Conservation (phyloP, 1,139 yeast species). For the Schizosaccharomyces versatilis region DNA sequence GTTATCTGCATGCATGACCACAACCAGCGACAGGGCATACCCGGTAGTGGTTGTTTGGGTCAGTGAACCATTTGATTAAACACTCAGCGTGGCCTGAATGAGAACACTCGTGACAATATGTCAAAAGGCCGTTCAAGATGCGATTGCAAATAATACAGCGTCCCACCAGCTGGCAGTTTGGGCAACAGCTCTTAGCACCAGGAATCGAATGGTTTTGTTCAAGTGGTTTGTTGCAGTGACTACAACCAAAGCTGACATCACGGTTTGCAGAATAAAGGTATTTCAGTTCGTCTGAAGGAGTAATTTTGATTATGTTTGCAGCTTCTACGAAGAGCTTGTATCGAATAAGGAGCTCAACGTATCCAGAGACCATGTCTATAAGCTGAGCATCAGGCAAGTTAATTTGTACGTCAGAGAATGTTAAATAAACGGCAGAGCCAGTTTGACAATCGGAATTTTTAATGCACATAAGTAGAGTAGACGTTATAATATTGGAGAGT, state of each 20-base stretch:
- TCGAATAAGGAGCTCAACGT: constrained; percentile 35
- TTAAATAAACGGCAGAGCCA: constrained; percentile 36
- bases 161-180: constrained; percentile 25
- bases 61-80: constrained; percentile 50
- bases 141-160: constrained; percentile 63
- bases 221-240: constrained; percentile 39
- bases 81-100: constrained; percentile 76
- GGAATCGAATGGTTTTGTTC: constrained; percentile 34
- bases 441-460: constrained; percentile 18
- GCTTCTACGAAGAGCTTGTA: constrained; percentile 35
- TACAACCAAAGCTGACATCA: constrained; percentile 43
- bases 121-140: constrained; percentile 52
- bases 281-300: constrained; percentile 25
- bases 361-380: constrained; percentile 36
- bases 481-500: neutral
- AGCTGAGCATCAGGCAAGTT: constrained; percentile 14
- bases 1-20: constrained; percentile 14
- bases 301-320: constrained; percentile 33
- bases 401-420: constrained; percentile 27
- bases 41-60: constrained; percentile 28
- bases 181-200: constrained; percentile 58
- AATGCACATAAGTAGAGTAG: neutral
- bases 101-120: constrained; percentile 56
- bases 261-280: constrained; percentile 33
- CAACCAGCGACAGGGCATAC: constrained; percentile 70